Conservation (phyloP, 441 rosid genomes). For the Adansonia gregorii region DNA sequence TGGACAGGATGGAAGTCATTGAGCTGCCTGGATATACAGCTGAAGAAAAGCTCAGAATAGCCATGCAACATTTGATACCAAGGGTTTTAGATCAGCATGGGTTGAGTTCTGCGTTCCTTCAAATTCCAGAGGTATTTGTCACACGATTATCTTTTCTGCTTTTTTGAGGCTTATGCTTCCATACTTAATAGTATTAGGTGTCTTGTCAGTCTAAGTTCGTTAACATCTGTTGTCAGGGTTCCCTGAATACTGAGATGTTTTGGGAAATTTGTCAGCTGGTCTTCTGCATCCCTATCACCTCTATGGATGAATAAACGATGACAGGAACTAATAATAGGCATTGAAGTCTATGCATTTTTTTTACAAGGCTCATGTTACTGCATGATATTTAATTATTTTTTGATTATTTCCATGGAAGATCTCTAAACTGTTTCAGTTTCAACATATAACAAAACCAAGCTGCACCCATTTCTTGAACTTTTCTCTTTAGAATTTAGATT, state of each 20-base stretch:
- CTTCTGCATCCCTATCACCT: not conserved
- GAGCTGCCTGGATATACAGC: constrained; percentile 98
- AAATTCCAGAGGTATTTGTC: constrained; percentile 84
- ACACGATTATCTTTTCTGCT: not conserved
- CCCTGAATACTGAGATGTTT: constrained; percentile 10
- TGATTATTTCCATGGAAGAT: constrained; percentile 2
- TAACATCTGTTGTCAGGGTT: not conserved
- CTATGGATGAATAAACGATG: constrained; percentile 11
- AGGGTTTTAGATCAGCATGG: constrained; percentile 97
- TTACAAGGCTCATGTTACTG: not conserved
- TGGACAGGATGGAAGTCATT: constrained; percentile 98
- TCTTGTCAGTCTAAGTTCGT: not conserved
- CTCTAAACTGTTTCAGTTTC: constrained; percentile 18
- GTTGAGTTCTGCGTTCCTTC: constrained; percentile 84
- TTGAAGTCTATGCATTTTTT: not conserved
- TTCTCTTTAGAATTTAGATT: constrained; percentile 12
- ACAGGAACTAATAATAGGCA: not conserved
- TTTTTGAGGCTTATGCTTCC: constrained; percentile 5
- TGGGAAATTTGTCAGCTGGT: not conserved
- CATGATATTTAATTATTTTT: not conserved
- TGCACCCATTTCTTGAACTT: not conserved
- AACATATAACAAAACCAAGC: not conserved
- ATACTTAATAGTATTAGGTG: constrained; percentile 1
- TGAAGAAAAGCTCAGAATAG: constrained; percentile 94
- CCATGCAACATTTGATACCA: constrained; percentile 91